phyloP scores from a whole-genome alignment of 2,329 filamentous ascomycete species.

The Calonectria pseudoturangicola region DNA sequence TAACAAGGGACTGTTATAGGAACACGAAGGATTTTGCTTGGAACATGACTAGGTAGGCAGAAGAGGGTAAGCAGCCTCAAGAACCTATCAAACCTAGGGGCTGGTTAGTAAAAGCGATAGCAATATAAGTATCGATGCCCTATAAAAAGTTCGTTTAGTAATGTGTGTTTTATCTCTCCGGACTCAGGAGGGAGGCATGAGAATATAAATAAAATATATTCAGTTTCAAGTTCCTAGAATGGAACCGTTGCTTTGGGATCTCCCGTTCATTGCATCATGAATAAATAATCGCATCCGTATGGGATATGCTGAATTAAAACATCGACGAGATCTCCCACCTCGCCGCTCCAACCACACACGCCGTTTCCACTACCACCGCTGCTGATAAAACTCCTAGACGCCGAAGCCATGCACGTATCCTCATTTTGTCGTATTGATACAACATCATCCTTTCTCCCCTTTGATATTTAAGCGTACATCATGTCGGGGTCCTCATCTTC shows the following conservation, averaged over 20 bases:
- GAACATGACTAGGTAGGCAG: no score
- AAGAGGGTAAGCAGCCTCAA: no score
- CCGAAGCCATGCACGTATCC: constrained; percentile 49
- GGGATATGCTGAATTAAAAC: constrained; percentile 5
- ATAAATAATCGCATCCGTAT: background rate
- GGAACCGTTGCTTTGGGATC: background rate
- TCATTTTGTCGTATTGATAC: constrained; percentile 5
- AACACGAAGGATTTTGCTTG: no score
- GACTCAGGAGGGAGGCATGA: no score
- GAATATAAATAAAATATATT: background rate
- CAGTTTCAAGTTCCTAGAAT: background rate
- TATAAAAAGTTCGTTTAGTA: no score
- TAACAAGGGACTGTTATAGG: no score
- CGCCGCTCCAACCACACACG: constrained; percentile 32
- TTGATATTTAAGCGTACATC: constrained; percentile 60
- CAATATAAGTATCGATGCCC: no score
- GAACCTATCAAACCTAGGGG: no score
- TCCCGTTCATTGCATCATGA: background rate
- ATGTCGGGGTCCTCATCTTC: constrained; percentile 73
- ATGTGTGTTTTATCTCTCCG: no score
- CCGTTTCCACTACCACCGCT: constrained; percentile 34
- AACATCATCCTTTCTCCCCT: background rate
- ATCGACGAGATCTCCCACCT: background rate
- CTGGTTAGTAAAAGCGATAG: no score
- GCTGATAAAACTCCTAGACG: constrained; percentile 54